Percentiles rank a stretch among this genome's conserved stretches.
Evolutionary conservation across 345 rosid genomes (phyloP).

Genomic region (Carallia brachiata): DNA sequence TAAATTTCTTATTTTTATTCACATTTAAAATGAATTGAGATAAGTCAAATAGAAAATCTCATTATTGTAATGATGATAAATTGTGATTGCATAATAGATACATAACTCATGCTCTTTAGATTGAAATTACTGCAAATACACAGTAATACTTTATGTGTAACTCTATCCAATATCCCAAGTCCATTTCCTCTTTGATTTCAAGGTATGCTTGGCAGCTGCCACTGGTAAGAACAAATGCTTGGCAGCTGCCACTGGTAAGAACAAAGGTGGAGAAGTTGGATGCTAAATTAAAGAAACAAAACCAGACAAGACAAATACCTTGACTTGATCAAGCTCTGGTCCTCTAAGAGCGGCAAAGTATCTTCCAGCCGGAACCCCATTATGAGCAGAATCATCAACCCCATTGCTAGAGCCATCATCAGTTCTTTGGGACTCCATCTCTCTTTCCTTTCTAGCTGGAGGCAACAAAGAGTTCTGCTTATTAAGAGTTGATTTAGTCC

Average conservation of each 20-base stretch:
- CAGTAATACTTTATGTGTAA: no score
- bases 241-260: no score
- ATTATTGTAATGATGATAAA: no score
- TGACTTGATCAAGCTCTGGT: slow-evolving; percentile 92
- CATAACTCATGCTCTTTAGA: no score
- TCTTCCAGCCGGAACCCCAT: slow-evolving; percentile 85
- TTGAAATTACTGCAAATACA: no score
- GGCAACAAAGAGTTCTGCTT: slow-evolving; percentile 79
- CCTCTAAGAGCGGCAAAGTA: slow-evolving; percentile 97
- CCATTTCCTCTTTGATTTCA: no score
- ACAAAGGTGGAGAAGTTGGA: not conserved
- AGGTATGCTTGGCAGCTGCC: no score
- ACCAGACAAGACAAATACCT: slow-evolving; percentile 43
- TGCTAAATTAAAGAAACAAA: not conserved
- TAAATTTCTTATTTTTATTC: no score
- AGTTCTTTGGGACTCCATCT: slow-evolving; percentile 33
- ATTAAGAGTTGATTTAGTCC: slow-evolving; percentile 70
- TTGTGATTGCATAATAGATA: no score
- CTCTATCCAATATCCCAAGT: no score
- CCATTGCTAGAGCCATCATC: slow-evolving; percentile 37
- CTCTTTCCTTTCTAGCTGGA: slow-evolving; percentile 49
- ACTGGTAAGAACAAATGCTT: not conserved
- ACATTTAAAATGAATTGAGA: no score
- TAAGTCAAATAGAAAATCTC: no score
- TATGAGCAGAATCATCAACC: slow-evolving; percentile 48